Evolutionary conservation across 257 asterid genomes (phyloP), one percentile per base, ranked within the genome.

Genomic region (Gentiana macrophylla): DNA sequence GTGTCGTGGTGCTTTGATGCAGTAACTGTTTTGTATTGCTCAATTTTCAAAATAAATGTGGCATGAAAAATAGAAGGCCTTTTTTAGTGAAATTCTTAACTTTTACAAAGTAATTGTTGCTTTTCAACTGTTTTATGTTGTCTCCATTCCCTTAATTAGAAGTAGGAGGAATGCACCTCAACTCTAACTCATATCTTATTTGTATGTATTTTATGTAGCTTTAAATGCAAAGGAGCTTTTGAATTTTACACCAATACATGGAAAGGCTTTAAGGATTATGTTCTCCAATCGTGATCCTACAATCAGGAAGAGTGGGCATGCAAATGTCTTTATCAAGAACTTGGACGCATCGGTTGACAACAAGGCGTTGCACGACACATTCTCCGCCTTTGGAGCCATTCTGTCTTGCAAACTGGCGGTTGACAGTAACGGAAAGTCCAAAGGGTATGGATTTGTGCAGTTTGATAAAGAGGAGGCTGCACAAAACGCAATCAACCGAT

Each of bases 371-470:
- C 70, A 72, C 24, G 96, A 82, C n/a, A 84, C 81, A 0, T 88
- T 88, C 49, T 74, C 86, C 6, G 71, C 71, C 55, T 84, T 88
- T 34, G 96, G 96, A 41, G 71, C 62, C 1, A 86, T 88, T 54
- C 87, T 88, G 38, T 88, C 96, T 36, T 88, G 96, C 76, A 84
- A 88, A 72, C 77, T 88, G 12, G 95, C 88, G 1, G 59, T 75
- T 24, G 94, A 88, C 53, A 59, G 47, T 62, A 68, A 51, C 35
- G 96, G 79, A 12, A 70, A 74, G 32, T 77, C 90, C 0, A 84
- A 71, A 65, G 96, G 96, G 15, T 79, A 84, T 37, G 96, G 95
- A 0, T 88, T 88, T n/a, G 94, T 88, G 35, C 96, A 88, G 62
- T 88, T 75, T 57, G 91, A 85, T 13, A 65, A 71, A 41, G 91